A percentile compares a stretch with the other conserved stretches of the same genome.
Conservation (phyloP, 306 rosid species). For the Vicia faba region DNA sequence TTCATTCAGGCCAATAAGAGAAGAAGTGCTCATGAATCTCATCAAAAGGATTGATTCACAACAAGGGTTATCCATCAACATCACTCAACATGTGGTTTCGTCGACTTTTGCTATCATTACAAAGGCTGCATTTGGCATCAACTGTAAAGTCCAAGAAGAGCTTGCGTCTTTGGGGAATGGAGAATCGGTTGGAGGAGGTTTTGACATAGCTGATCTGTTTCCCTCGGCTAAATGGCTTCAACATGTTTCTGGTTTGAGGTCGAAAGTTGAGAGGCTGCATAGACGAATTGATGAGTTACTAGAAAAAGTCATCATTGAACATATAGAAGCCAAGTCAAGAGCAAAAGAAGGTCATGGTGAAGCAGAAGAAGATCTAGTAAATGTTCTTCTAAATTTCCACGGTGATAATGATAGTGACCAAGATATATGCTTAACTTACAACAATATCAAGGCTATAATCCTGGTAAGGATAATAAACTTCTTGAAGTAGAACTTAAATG, state of each 20-base stretch:
- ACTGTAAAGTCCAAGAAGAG: conserved; percentile 27
- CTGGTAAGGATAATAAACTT: conserved; percentile 10
- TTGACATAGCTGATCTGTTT: conserved; percentile 39
- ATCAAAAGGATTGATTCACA: conserved; percentile 19
- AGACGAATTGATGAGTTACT: conserved; percentile 16
- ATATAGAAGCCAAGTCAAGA: conserved; percentile 15
- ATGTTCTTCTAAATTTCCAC: conserved; percentile 34
- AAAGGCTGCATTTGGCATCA: conserved; percentile 36
- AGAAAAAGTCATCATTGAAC: conserved; percentile 31
- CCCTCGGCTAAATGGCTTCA: conserved; percentile 45
- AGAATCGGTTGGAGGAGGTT: conserved; percentile 15
- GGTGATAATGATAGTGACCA: not conserved
- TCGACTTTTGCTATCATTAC: not conserved
- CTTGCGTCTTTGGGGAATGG: conserved; percentile 2
- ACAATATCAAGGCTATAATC: conserved; percentile 36
- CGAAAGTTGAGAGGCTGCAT: conserved; percentile 36
- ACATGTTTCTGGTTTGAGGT: conserved; percentile 32
- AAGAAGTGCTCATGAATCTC: conserved; percentile 35
- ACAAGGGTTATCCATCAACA: conserved; percentile 33
- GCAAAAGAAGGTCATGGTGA: conserved; percentile 16
- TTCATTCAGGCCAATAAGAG: conserved; percentile 38
- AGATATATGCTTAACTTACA: conserved; percentile 21
- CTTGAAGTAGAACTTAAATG: not conserved
- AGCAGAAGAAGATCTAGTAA: conserved; percentile 13
- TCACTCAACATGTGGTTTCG: conserved; percentile 22